A percentile compares a stretch with the other conserved stretches of the same genome.
Conservation (phyloP, 768 basidiomycete species). For the Leccinum incarnatum region DNA sequence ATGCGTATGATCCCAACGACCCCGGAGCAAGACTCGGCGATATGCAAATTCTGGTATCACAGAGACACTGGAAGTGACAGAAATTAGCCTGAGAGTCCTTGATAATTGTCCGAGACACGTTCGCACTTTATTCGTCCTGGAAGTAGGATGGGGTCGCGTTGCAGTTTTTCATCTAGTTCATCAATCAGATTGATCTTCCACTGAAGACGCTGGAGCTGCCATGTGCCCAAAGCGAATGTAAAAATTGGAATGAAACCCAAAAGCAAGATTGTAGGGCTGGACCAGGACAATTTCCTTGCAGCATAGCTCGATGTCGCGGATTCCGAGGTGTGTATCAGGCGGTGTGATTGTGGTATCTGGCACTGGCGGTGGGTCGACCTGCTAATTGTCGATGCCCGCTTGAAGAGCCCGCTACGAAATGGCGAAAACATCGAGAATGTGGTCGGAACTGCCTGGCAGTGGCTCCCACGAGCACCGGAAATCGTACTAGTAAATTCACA, state of each 20-base stretch:
- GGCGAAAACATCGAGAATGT: constrained; percentile 19
- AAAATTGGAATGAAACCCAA: constrained; percentile 87
- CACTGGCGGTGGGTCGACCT: constrained; percentile 8
- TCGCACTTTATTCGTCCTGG: constrained; percentile 86
- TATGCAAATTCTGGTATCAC: constrained; percentile 87
- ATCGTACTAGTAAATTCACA: too few relatives aligned
- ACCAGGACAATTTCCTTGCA: constrained; percentile 55
- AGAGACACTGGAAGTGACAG: constrained; percentile 46
- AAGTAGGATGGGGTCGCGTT: constrained; percentile 70
- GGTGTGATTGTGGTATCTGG: constrained; percentile 7
- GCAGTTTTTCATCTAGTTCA: constrained; percentile 87
- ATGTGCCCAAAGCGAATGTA: constrained; percentile 85
- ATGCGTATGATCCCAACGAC: constrained; percentile 75
- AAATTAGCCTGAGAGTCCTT: constrained; percentile 18
- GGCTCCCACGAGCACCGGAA: not conserved
- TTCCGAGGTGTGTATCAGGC: constrained; percentile 15
- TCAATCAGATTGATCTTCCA: constrained; percentile 50
- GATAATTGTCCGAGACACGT: constrained; percentile 5
- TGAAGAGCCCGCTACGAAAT: constrained; percentile 12
- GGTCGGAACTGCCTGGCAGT: not conserved
- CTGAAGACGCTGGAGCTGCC: constrained; percentile 63
- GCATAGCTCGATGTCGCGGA: constrained; percentile 49
- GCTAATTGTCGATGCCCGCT: constrained; percentile 2
- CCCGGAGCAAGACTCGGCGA: constrained; percentile 77
- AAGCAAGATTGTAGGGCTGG: constrained; percentile 69